Percentiles rank a stretch among this genome's conserved stretches.
phyloP scores from a whole-genome alignment of 805 yeast species.

The Monosporozyma unispora region DNA sequence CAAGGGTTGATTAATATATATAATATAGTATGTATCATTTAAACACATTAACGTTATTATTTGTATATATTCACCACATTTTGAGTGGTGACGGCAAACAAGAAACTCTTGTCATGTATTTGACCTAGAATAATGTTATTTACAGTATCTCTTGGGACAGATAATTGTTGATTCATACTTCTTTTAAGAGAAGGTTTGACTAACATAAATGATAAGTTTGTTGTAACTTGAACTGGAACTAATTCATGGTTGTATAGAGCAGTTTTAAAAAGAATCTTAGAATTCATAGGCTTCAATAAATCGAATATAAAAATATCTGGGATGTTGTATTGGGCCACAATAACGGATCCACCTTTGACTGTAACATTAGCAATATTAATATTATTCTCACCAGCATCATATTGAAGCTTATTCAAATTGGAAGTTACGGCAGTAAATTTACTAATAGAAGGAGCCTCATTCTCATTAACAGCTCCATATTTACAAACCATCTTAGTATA shows the following conservation, averaged over 20 bases:
- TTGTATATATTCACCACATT: constrained; percentile 2
- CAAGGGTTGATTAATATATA: neutral
- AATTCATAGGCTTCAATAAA: constrained; percentile 8
- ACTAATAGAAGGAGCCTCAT: constrained; percentile 17
- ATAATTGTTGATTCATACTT: neutral
- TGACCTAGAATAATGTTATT: neutral
- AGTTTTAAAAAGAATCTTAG: constrained; percentile 8
- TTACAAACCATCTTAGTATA: constrained; percentile 53
- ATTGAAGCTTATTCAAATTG: constrained; percentile 5
- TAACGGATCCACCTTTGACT: constrained; percentile 9
- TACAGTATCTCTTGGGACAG: neutral
- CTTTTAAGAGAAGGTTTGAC: constrained; percentile 1
- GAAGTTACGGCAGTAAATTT: constrained; percentile 12
- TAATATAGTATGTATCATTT: neutral
- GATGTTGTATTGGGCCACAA: constrained; percentile 12
- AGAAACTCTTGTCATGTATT: neutral
- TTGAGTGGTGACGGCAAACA: neutral
- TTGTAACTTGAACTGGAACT: constrained; percentile 13
- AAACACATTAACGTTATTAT: neutral
- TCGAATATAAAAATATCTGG: constrained; percentile 16
- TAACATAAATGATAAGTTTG: constrained; percentile 13
- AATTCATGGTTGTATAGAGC: constrained; percentile 4
- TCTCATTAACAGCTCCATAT: constrained; percentile 30
- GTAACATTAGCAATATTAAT: constrained; percentile 1
- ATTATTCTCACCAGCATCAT: neutral